Evolutionary conservation across 768 basidiomycete species (phyloP), one percentile per base, ranked within the genome.

Genomic region (Lyophyllum semitale): DNA sequence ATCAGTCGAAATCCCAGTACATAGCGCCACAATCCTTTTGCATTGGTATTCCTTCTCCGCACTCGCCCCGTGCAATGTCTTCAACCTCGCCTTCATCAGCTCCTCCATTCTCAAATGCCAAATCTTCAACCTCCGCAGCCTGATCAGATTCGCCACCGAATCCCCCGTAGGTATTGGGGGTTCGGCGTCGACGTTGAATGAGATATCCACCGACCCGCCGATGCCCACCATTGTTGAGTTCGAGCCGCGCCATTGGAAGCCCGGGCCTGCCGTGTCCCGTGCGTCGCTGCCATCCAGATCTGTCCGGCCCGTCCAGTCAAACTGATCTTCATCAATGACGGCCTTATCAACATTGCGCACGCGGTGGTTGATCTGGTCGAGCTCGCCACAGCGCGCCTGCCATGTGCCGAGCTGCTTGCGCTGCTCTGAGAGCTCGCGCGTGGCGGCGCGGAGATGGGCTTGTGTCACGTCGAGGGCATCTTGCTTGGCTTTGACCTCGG

Each of bases 1-100:
- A 63, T 96, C 93, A 42, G 91, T 79, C 2, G 90, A 84, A 44
- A 95, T 87, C 20, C 91, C 90, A 3, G 93, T 91, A 68, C 93
- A 95, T 38, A 95, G 74, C 13, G 93, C 86, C 23, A 99, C 88
- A 57, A 98, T 87, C 73, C 86, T 95, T 73, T 91, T 88, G 75
- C 92, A 96, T 70, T 94, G 88, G 63, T 89, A 88, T 67, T 95
- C 91, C 72, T 90, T 93, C 73, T 94, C 93, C 17, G 89, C 88
- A 63, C 88, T 89, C 27, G 87, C 86, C 42, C 89, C 91, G 61
- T 91, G 84, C 59, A 95, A 70, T 29, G 78, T 77, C 64, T 81
- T 80, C 55, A 97, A 71, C 57, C 91, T 80, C 56, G 82, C 78
- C 59, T 83, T 77, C 70, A 96, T 82, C 56, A 96, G 64, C 53